Evolutionary conservation across 768 basidiomycete species (phyloP).

Genomic region (Neoboletus subvelutipes): DNA sequence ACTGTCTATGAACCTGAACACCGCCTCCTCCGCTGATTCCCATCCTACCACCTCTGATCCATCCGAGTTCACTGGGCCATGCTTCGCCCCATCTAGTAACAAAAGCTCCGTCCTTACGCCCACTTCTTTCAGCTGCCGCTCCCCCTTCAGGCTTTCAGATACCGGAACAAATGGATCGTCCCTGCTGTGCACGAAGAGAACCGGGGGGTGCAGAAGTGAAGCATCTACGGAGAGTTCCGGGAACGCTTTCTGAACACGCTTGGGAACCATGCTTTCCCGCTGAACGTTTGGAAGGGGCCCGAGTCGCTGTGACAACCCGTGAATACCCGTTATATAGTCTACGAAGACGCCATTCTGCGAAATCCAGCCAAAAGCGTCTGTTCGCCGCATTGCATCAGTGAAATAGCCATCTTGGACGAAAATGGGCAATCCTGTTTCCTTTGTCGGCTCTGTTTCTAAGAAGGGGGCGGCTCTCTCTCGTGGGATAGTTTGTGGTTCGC

Average conservation of each 20-base stretch:
- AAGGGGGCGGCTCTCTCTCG: not conserved
- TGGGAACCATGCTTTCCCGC: not conserved
- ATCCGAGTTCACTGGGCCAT: not conserved
- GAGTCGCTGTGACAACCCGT: not conserved
- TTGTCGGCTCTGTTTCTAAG: not conserved
- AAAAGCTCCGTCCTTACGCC: not conserved
- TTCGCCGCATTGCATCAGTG: not conserved
- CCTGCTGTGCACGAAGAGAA: slow-evolving; percentile 2
- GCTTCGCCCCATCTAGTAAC: not conserved
- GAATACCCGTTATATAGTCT: not conserved
- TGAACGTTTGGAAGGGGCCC: not conserved
- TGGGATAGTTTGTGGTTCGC: not conserved
- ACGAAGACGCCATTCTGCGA: not conserved
- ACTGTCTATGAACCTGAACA: slow-evolving; percentile 1
- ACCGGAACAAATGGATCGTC: slow-evolving; percentile 1
- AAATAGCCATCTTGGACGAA: slow-evolving; percentile 1
- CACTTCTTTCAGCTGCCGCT: not conserved
- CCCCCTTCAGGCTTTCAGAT: not conserved
- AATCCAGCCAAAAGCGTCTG: slow-evolving; percentile 3
- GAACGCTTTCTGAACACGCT: not conserved
- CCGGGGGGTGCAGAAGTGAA: not conserved
- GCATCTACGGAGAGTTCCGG: not conserved
- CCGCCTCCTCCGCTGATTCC: not conserved
- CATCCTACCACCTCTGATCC: not conserved
- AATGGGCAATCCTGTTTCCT: slow-evolving; percentile 1